These are phyloP conservation scores for Agaricus subrufescens DNA, from an alignment of 768 basidiomycete species.

Conservation along the genomic window DNA sequence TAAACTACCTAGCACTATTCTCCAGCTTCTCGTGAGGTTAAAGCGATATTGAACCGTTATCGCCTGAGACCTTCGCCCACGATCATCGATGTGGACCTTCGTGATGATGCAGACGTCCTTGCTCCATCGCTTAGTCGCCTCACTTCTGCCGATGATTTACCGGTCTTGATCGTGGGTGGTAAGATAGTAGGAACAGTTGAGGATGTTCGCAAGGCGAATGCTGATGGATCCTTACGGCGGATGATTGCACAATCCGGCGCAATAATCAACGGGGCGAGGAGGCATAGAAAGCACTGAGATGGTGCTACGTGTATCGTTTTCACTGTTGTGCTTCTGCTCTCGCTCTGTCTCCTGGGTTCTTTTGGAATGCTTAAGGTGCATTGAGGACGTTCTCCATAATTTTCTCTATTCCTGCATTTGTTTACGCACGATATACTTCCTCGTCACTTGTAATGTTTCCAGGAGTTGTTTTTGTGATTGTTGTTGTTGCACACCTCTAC, in stretches of 20 bases:
- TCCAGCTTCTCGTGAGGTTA: constrained; percentile 61
- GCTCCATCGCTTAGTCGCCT: constrained; percentile 58
- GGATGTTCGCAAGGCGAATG: constrained; percentile 46
- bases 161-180: constrained; percentile 69
- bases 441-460: too few relatives aligned
- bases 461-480: too few relatives aligned
- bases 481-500: too few relatives aligned
- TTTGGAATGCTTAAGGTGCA: too few relatives aligned
- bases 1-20: constrained; percentile 48
- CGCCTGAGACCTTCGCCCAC: constrained; percentile 59
- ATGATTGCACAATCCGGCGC: constrained; percentile 55
- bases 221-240: constrained; percentile 46
- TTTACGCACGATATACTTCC: too few relatives aligned
- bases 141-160: constrained; percentile 49
- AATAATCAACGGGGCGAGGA: constrained; percentile 47
- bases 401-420: too few relatives aligned
- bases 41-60: constrained; percentile 48
- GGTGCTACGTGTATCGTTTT: background rate
- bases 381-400: too few relatives aligned
- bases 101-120: constrained; percentile 66
- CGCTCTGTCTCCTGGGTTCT: background rate
- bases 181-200: constrained; percentile 46
- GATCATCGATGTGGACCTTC: constrained; percentile 67
- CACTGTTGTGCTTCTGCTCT: background rate
- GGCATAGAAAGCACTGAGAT: constrained; percentile 36